These are phyloP conservation scores for Rhodotorula sp. DNA, from an alignment of 1,284 basidiomycete genomes.

Conservation along the genomic window DNA sequence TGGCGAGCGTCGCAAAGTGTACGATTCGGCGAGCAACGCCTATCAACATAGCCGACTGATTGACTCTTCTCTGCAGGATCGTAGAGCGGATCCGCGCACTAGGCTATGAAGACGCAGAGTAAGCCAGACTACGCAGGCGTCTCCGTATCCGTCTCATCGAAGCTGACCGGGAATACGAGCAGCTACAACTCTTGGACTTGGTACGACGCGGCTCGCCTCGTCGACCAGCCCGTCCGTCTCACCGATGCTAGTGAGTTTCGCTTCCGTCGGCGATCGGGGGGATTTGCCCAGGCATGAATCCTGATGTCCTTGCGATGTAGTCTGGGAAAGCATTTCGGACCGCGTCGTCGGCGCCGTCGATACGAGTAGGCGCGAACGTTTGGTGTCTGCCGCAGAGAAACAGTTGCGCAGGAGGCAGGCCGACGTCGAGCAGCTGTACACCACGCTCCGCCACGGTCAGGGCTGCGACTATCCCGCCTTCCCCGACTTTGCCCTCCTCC, in stretches of 20 bases:
- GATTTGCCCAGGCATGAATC: no score
- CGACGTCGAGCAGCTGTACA: no score
- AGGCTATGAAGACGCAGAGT: not conserved
- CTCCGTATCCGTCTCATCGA: not conserved
- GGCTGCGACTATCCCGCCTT: not conserved
- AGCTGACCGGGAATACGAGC: no score
- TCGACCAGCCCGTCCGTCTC: not conserved
- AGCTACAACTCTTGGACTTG: no score
- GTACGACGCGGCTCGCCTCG: not conserved
- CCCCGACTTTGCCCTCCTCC: not conserved
- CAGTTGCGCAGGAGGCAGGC: not conserved
- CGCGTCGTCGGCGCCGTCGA: not conserved
- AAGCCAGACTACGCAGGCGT: not conserved
- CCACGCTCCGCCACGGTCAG: no score
- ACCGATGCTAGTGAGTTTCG: constrained; percentile 5
- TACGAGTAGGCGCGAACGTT: not conserved
- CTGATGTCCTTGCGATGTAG: not conserved
- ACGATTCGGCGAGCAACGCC: no score
- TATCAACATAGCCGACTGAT: not conserved
- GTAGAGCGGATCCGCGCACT: not conserved
- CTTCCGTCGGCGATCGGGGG: no score
- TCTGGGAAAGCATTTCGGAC: constrained; percentile 5
- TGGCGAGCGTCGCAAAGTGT: not conserved
- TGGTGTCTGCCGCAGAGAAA: not conserved
- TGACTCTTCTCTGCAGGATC: not conserved